Percentiles rank a stretch among this genome's conserved stretches.
Evolutionary conservation across 2,329 filamentous ascomycete genomes (phyloP).

Genomic region (Samsoniella hepiali): DNA sequence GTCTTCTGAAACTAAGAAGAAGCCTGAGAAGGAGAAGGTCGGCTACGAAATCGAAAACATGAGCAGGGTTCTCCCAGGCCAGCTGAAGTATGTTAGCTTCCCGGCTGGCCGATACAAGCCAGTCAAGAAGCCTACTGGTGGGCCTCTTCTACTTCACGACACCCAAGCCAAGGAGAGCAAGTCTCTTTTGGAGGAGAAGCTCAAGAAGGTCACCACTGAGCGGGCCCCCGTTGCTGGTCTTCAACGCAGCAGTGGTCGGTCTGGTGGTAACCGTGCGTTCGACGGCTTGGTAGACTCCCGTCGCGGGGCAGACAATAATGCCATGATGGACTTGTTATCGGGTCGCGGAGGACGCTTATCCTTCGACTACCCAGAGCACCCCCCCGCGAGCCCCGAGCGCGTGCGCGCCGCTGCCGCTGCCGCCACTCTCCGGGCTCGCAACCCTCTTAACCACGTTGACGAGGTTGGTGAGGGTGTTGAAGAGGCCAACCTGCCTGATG

Average conservation of each 20-base stretch:
- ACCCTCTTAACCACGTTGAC: slow-evolving; percentile 58
- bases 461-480: slow-evolving; percentile 74
- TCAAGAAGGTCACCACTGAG: slow-evolving; percentile 72
- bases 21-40: slow-evolving; percentile 91
- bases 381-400: too few relatives aligned
- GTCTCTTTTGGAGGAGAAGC: slow-evolving; percentile 81
- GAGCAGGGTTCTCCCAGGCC: slow-evolving; percentile 85
- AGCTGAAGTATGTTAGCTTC: slow-evolving; percentile 96
- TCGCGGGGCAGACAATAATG: slow-evolving; percentile 32
- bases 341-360: slow-evolving; percentile 29
- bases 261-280: slow-evolving; percentile 36
- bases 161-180: slow-evolving; percentile 76
- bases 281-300: slow-evolving; percentile 34
- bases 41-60: slow-evolving; percentile 97
- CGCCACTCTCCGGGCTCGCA: too few relatives aligned
- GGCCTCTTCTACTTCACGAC: slow-evolving; percentile 87
- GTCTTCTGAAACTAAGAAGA: slow-evolving; percentile 71
- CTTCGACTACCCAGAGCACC: too few relatives aligned
- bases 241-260: slow-evolving; percentile 30
- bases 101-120: slow-evolving; percentile 86
- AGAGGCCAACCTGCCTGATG: slow-evolving; percentile 65
- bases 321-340: slow-evolving; percentile 43
- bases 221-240: slow-evolving; percentile 57
- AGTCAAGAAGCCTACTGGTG: slow-evolving; percentile 88
- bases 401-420: too few relatives aligned